A percentile compares a stretch with the other conserved stretches of the same genome.
Evolutionary conservation across 2,329 filamentous ascomycete genomes (phyloP).

Genomic region (Colletotrichum euphorbiae): DNA sequence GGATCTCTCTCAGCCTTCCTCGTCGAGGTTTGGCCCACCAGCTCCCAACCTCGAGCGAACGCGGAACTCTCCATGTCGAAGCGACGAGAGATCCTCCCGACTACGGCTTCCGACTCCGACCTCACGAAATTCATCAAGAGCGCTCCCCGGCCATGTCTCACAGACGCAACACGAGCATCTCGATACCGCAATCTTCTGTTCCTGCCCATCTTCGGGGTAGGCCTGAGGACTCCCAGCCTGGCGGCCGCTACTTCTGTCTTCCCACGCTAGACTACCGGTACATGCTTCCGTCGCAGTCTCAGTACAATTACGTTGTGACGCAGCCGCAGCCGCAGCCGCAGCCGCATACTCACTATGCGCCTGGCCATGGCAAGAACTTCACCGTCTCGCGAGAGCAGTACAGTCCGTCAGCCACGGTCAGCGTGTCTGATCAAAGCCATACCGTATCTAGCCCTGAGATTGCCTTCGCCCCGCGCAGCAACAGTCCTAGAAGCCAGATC

Average conservation of each 20-base stretch:
- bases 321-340: not conserved
- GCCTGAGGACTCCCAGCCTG: not conserved
- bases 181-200: not conserved
- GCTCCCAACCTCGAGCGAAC: not conserved
- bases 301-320: too few relatives aligned
- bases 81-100: not conserved
- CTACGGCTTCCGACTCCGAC: not conserved
- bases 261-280: constrained; percentile 4
- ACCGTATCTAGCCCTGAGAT: not conserved
- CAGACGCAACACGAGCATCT: not conserved
- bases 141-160: not conserved
- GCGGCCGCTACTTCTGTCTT: constrained; percentile 1
- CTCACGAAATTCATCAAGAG: not conserved
- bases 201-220: constrained; percentile 4
- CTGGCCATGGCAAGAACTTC: not conserved
- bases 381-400: not conserved
- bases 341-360: not conserved
- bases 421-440: not conserved
- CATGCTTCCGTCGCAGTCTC: not conserved
- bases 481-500: not conserved
- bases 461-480: not conserved
- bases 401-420: not conserved
- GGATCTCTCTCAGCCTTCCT: not conserved
- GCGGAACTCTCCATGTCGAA: not conserved
- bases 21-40: not conserved